phyloP scores from a whole-genome alignment of 2,329 filamentous ascomycete genomes.

The Cercospora nicotianae region DNA sequence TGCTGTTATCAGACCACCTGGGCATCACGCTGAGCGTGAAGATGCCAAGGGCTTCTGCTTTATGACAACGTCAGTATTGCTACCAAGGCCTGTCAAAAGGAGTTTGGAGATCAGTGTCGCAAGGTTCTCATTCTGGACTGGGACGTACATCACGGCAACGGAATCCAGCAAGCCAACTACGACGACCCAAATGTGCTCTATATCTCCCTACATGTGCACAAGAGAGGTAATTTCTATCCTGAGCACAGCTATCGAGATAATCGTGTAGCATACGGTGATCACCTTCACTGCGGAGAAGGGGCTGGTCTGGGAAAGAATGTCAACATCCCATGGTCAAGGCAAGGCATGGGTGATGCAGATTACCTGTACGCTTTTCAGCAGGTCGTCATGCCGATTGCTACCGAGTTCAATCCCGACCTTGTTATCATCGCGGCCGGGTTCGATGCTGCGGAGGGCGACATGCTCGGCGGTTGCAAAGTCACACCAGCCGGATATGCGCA shows the following conservation, averaged over 20 bases:
- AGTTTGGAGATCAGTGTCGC: slow-evolving; percentile 74
- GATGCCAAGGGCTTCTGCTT: slow-evolving; percentile 86
- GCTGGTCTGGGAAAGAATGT: slow-evolving; percentile 63
- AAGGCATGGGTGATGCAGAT: slow-evolving; percentile 90
- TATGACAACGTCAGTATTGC: slow-evolving; percentile 98
- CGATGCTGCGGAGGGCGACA: slow-evolving; percentile 90
- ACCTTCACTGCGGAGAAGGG: slow-evolving; percentile 59
- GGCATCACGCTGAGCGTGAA: slow-evolving; percentile 88
- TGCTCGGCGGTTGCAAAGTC: slow-evolving; percentile 89
- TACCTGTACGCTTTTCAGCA: slow-evolving; percentile 96
- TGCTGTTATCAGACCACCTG: slow-evolving; percentile 90
- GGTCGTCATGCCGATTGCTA: slow-evolving; percentile 92
- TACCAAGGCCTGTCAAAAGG: slow-evolving; percentile 78
- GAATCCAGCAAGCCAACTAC: slow-evolving; percentile 95
- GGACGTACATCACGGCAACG: slow-evolving; percentile 80
- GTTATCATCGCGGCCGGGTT: slow-evolving; percentile 96
- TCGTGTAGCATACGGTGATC: slow-evolving; percentile 56
- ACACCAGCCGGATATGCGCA: slow-evolving; percentile 90
- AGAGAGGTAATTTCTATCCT: slow-evolving; percentile 83
- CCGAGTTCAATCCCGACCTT: slow-evolving; percentile 89
- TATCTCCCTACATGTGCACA: slow-evolving; percentile 89
- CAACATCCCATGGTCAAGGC: slow-evolving; percentile 67
- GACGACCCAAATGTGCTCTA: slow-evolving; percentile 92
- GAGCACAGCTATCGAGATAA: slow-evolving; percentile 59
- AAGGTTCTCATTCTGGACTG: slow-evolving; percentile 94